Conservation (phyloP, 495 filamentous ascomycete species). For the Evansstolkia leycettana region DNA sequence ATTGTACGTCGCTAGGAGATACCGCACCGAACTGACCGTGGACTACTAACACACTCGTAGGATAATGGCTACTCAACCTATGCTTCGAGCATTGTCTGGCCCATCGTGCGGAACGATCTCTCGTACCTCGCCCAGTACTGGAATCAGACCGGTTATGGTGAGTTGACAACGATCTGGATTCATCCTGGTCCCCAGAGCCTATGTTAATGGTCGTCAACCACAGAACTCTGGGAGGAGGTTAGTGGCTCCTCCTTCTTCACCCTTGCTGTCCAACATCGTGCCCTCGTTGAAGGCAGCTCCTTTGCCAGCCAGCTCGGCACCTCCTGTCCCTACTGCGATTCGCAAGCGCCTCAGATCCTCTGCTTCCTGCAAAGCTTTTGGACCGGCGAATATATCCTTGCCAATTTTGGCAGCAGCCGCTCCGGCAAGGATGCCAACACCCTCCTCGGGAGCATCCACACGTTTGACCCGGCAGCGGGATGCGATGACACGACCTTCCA, state of each 20-base stretch:
- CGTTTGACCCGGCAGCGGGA: conserved; percentile 40
- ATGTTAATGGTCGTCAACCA: too few species aligned
- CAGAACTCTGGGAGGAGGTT: conserved; percentile 60
- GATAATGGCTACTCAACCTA: too few species aligned
- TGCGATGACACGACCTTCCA: conserved; percentile 34
- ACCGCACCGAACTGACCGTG: too few species aligned
- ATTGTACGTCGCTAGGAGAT: conserved; percentile 21
- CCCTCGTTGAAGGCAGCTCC: conserved; percentile 49
- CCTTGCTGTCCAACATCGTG: conserved; percentile 40
- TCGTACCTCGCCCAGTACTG: conserved; percentile 62
- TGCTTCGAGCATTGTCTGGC: conserved; percentile 38
- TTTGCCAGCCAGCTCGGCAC: conserved; percentile 35
- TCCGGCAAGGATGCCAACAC: conserved; percentile 46
- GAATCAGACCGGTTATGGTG: too few species aligned
- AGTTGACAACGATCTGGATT: too few species aligned
- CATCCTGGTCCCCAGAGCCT: too few species aligned
- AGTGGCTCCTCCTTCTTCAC: conserved; percentile 49
- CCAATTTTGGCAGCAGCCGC: conserved; percentile 36
- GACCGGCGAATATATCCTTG: conserved; percentile 37
- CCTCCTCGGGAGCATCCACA: conserved; percentile 44
- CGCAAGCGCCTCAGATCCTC: conserved; percentile 45
- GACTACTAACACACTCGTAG: too few species aligned
- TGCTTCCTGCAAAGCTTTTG: conserved; percentile 52
- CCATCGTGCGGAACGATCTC: conserved; percentile 53
- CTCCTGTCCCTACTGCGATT: conserved; percentile 33